These are phyloP conservation scores for Trichomonascus vanleenenianus DNA, from an alignment of 805 yeast species.

Conservation along the genomic window DNA sequence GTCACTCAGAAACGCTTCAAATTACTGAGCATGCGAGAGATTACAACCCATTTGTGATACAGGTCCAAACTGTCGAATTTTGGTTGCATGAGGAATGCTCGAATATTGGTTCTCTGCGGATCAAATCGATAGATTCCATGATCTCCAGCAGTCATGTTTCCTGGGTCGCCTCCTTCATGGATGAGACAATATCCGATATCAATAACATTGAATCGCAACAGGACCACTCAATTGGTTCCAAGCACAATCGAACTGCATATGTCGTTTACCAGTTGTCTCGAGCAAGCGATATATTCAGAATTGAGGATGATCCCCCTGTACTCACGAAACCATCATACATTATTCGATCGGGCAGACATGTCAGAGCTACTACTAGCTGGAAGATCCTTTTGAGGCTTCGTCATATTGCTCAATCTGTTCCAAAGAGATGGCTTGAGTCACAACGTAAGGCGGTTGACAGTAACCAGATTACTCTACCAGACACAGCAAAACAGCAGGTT, in stretches of 20 bases:
- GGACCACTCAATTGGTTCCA: background rate
- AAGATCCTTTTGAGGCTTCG: constrained; percentile 71
- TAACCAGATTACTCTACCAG: constrained; percentile 34
- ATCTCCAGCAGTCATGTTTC: constrained; percentile 29
- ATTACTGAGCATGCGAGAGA: background rate
- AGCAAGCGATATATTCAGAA: constrained; percentile 43
- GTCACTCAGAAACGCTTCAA: constrained; percentile 3
- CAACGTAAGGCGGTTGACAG: constrained; percentile 31
- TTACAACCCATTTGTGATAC: constrained; percentile 22
- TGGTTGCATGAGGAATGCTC: constrained; percentile 26
- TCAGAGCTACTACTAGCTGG: constrained; percentile 82
- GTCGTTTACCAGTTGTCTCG: constrained; percentile 37
- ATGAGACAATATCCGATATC: constrained; percentile 12
- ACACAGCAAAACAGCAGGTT: constrained; percentile 47
- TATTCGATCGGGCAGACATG: constrained; percentile 64
- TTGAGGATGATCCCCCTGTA: constrained; percentile 82
- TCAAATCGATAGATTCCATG: constrained; percentile 26
- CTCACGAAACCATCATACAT: constrained; percentile 84
- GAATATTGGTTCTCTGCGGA: constrained; percentile 21
- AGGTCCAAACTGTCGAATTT: constrained; percentile 25
- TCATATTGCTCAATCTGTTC: constrained; percentile 57
- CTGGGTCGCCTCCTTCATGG: constrained; percentile 23
- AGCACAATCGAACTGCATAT: constrained; percentile 11
- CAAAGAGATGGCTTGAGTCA: constrained; percentile 40
- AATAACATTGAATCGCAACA: background rate